These are phyloP conservation scores for Aleurites moluccanus DNA, from an alignment of 441 rosid species.

Conservation along the genomic window DNA sequence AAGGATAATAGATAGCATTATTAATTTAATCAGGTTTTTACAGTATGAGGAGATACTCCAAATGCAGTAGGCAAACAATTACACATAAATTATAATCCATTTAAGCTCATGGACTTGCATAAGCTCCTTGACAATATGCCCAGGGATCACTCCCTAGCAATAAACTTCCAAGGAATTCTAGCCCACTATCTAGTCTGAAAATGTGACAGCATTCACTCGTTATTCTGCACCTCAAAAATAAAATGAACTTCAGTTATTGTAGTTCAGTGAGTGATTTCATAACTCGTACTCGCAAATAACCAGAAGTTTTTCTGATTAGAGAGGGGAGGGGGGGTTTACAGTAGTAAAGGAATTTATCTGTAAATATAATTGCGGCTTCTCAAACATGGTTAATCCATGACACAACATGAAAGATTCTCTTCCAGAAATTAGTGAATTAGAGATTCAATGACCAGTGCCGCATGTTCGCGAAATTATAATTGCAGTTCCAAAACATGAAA, in stretches of 20 bases:
- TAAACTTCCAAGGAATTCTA: slow-evolving; percentile 4
- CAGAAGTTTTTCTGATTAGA: background rate
- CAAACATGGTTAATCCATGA: background rate
- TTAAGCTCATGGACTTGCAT: slow-evolving; percentile 9
- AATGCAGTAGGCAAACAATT: slow-evolving; percentile 12
- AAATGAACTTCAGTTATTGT: background rate
- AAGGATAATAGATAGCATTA: slow-evolving; percentile 8
- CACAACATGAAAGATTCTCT: background rate
- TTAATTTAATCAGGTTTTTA: slow-evolving; percentile 17
- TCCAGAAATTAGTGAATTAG: background rate
- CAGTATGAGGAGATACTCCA: slow-evolving; percentile 19
- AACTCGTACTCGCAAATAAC: background rate
- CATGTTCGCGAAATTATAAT: background rate
- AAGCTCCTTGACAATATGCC: background rate
- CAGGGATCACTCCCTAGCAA: background rate
- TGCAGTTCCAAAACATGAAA: background rate
- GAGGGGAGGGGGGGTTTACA: background rate
- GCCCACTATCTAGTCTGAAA: slow-evolving; percentile 16
- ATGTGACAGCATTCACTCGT: slow-evolving; percentile 35
- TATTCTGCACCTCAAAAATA: slow-evolving; percentile 38
- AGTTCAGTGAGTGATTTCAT: background rate
- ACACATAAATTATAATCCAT: background rate
- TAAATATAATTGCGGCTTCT: background rate
- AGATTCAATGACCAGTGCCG: background rate
- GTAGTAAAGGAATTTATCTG: background rate